These are phyloP conservation scores for Thymus quinquecostatus DNA, from an alignment of 257 asterid species.

Conservation along the genomic window DNA sequence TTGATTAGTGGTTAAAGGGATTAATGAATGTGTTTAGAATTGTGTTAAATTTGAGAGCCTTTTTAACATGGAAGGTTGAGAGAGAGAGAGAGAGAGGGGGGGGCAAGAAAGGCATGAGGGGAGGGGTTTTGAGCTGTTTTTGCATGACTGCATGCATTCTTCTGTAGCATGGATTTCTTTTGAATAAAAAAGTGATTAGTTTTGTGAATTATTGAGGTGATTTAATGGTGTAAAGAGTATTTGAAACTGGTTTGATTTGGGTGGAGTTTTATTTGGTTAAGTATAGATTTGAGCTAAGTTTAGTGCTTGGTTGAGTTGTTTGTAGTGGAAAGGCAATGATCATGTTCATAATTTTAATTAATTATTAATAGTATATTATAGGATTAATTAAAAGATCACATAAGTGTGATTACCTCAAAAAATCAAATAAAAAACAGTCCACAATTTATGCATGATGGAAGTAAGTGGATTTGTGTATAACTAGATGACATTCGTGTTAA, in stretches of 20 bases:
- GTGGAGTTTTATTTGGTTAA: constrained; percentile 68
- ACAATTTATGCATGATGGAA: no score
- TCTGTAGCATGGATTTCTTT: constrained; percentile 26
- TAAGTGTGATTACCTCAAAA: no score
- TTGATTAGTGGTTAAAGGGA: background rate
- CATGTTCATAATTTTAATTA: no score
- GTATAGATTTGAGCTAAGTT: constrained; percentile 49
- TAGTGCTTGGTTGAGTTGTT: background rate
- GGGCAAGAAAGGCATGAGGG: constrained; percentile 73
- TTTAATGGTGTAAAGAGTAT: constrained; percentile 46
- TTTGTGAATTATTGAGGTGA: constrained; percentile 22
- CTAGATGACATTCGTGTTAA: no score
- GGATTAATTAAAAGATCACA: no score
- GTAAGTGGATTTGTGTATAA: no score
- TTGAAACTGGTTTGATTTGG: constrained; percentile 67
- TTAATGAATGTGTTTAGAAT: background rate
- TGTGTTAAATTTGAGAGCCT: constrained; percentile 31
- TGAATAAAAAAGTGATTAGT: constrained; percentile 19
- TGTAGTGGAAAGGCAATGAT: no score
- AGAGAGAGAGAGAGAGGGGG: background rate
- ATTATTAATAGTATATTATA: no score
- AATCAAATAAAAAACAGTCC: no score
- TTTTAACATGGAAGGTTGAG: constrained; percentile 31
- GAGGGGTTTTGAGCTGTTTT: constrained; percentile 40
- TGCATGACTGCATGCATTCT: constrained; percentile 62